Base-by-base conservation (phyloP, 345 rosid genomes). In the Diplotaxis tenuifolia region DNA sequence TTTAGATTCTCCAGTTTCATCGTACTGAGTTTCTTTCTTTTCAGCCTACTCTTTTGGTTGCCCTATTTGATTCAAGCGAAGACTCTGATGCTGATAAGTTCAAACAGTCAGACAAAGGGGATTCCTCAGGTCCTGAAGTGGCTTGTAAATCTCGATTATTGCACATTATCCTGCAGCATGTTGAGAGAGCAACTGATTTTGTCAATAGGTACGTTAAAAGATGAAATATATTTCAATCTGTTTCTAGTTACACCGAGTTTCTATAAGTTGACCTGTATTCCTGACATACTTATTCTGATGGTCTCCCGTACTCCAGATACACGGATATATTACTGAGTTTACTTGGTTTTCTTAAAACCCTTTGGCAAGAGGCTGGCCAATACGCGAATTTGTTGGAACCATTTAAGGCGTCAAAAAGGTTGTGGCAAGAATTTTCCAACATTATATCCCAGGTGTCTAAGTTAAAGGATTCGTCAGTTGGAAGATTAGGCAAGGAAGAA, bases 321-420 rank as follows among this genome's bases (percentile, higher is more conserved):
- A 84, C 96, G 6, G 55, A 77, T 42, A 42, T 82, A 57, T 79
- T 90, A 78, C 84, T 90, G 72, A 65, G 74, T 77, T 69, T 86
- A 56, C 85, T 92, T 66, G 79, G 84, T 76, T 83, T 95, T 81
- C 82, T 95, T 40, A 95, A 88, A 87, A 81, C 93, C 53, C 79
- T 88, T 80, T 95, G 99, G 98, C 92, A 90, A 81, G 96, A 93
- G 71, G 98, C 94, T 79, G 88, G 78, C 66, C 92, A 82, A 16
- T 92, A 87, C 72, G 75, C 72, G 1, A 55, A 75, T 68, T 71
- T 88, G 62, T 64, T 90, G 84, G 90, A 87, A 40, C 57, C 67
- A 57, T 68, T 95, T 29, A 88, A 84, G 78, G 79, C 65, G 61
- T 85, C 87, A 62, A 82, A 79, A 52, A 76, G 47, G 65, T 84